phyloP scores from a whole-genome alignment of 305 asterid genomes.

The Rubia balearica region DNA sequence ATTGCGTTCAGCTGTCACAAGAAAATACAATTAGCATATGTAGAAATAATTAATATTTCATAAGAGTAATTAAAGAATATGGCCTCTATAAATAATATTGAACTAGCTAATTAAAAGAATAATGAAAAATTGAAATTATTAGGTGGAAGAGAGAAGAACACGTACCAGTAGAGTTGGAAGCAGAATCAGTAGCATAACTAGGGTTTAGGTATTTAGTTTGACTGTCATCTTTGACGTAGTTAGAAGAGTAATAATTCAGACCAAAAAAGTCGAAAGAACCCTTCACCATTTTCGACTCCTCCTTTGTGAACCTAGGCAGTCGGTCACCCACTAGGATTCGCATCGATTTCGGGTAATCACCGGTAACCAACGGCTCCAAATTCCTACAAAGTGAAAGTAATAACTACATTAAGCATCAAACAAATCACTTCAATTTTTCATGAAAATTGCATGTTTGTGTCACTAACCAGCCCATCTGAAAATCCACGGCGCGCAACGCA shows the following conservation, averaged over 20 bases:
- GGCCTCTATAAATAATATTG: too few species aligned
- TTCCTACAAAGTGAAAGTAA: slow-evolving; percentile 7
- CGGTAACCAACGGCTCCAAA: slow-evolving; percentile 12
- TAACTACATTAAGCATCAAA: too few species aligned
- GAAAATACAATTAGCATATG: too few species aligned
- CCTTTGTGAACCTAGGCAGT: slow-evolving; percentile 3
- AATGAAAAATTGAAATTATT: too few species aligned
- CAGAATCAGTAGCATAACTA: not conserved
- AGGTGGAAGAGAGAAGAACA: too few species aligned
- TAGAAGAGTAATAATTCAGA: not conserved
- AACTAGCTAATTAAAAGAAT: too few species aligned
- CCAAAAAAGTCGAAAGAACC: slow-evolving; percentile 18
- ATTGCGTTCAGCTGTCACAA: not conserved
- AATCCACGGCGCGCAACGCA: not conserved
- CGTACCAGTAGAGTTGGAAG: not conserved
- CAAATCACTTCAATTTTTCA: too few species aligned
- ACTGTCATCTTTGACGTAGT: not conserved
- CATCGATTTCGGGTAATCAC: slow-evolving; percentile 12
- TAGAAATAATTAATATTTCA: not conserved
- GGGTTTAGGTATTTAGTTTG: too few species aligned
- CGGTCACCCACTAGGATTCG: not conserved
- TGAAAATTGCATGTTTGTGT: too few species aligned
- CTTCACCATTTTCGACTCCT: not conserved
- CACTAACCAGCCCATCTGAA: not conserved
- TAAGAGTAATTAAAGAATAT: too few species aligned